Conservation (phyloP, 2,329 filamentous ascomycete species). For the Sclerotinia spermophila region DNA sequence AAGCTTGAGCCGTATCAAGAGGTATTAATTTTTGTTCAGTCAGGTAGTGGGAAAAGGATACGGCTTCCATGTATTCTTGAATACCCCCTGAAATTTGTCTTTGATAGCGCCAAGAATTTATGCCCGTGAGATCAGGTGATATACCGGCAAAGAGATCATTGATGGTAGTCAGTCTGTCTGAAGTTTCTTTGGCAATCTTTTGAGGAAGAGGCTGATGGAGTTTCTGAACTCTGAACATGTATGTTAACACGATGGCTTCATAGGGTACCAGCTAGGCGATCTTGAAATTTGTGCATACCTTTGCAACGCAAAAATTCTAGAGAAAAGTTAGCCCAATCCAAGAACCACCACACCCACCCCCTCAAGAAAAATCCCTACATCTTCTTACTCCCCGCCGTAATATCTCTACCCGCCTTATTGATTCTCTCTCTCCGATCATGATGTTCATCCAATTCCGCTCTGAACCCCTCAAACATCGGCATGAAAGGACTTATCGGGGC, state of each 20-base stretch:
- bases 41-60: conserved; percentile 87
- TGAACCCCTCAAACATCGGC: conserved; percentile 80
- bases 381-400: conserved; percentile 94
- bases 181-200: conserved; percentile 66
- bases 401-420: conserved; percentile 86
- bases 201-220: conserved; percentile 61
- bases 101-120: conserved; percentile 81
- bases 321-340: conserved; percentile 26
- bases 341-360: not conserved
- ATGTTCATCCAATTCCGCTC: conserved; percentile 86
- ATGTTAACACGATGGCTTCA: not conserved
- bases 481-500: conserved; percentile 47
- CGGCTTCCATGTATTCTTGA: conserved; percentile 91
- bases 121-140: conserved; percentile 67
- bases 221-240: conserved; percentile 54
- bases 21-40: conserved; percentile 71
- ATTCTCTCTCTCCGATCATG: conserved; percentile 88
- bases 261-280: not conserved
- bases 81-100: conserved; percentile 73
- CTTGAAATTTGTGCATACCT: conserved; percentile 48
- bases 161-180: conserved; percentile 68
- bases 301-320: conserved; percentile 79
- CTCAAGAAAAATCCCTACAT: conserved; percentile 56
- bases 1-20: conserved; percentile 53
- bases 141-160: conserved; percentile 63